These are phyloP conservation scores for Pyrenophora graminea DNA, from an alignment of 2,329 filamentous ascomycete species.

Conservation along the genomic window DNA sequence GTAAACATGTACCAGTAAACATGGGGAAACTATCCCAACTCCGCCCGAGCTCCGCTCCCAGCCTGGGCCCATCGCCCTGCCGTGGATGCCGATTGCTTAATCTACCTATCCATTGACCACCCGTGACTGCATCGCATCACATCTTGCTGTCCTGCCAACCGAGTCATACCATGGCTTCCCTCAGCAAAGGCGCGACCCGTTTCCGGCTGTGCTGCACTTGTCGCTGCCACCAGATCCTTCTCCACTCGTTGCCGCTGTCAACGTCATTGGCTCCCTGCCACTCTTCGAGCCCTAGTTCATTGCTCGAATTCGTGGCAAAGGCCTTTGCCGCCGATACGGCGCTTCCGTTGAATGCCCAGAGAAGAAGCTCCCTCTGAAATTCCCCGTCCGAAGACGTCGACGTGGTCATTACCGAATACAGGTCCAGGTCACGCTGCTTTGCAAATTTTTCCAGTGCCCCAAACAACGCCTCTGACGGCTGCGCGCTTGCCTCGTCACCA, in stretches of 20 bases:
- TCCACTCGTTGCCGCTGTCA: constrained; percentile 50
- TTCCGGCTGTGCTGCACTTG: constrained; percentile 65
- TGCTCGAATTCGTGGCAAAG: constrained; percentile 57
- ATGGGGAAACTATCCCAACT: constrained; percentile 22
- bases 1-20: constrained; percentile 6
- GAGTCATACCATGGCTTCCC: constrained; percentile 48
- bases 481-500: constrained; percentile 42
- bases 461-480: constrained; percentile 50
- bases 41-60: constrained; percentile 18
- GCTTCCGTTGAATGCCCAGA: constrained; percentile 63
- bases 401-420: constrained; percentile 73
- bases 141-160: constrained; percentile 1
- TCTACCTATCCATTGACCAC: not conserved
- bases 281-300: constrained; percentile 60
- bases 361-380: constrained; percentile 69
- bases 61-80: constrained; percentile 17
- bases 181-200: constrained; percentile 64
- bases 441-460: constrained; percentile 58
- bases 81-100: constrained; percentile 10
- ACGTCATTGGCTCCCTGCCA: constrained; percentile 58
- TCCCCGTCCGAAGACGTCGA: constrained; percentile 55
- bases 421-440: constrained; percentile 61
- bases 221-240: constrained; percentile 69
- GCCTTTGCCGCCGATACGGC: constrained; percentile 57
- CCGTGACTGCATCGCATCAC: constrained; percentile 3